These are phyloP conservation scores for Linderniella brevidens DNA, from an alignment of 257 asterid species.

Conservation along the genomic window DNA sequence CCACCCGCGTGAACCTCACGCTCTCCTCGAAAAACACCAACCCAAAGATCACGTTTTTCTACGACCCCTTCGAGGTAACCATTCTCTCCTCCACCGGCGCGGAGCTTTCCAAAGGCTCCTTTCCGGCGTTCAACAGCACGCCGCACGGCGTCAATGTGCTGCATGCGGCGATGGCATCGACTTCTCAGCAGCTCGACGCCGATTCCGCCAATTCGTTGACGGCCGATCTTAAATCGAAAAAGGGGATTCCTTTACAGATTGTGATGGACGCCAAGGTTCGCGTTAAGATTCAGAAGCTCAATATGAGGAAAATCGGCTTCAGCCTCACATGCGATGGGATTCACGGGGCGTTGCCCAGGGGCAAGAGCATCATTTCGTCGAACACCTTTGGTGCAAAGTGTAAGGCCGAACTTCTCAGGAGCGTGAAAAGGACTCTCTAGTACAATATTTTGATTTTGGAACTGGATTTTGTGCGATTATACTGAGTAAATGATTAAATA, in stretches of 20 bases:
- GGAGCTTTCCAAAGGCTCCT: constrained; percentile 28
- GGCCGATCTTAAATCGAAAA: constrained; percentile 45
- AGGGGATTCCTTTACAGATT: constrained; percentile 44
- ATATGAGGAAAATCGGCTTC: constrained; percentile 57
- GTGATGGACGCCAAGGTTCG: constrained; percentile 51
- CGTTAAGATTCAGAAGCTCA: constrained; percentile 48
- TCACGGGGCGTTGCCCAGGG: constrained; percentile 52
- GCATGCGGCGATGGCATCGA: constrained; percentile 25
- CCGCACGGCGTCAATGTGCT: constrained; percentile 25
- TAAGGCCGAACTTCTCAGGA: constrained; percentile 79
- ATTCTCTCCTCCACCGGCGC: constrained; percentile 16
- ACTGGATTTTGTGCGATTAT: too few species aligned
- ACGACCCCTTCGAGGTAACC: constrained; percentile 34
- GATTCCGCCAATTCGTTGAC: constrained; percentile 28
- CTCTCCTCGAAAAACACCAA: constrained; percentile 50
- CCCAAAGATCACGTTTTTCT: constrained; percentile 28
- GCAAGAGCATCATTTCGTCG: constrained; percentile 26
- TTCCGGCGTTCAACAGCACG: constrained; percentile 25
- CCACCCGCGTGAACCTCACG: constrained; percentile 43
- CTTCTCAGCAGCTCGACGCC: constrained; percentile 28
- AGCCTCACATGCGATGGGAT: constrained; percentile 53
- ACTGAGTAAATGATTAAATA: too few species aligned
- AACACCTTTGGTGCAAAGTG: constrained; percentile 34
- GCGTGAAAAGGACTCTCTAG: constrained; percentile 61
- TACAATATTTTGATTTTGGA: too few species aligned